A percentile compares a stretch with the other conserved stretches of the same genome.
phyloP scores from a whole-genome alignment of 1,284 basidiomycete genomes.

The Cutaneotrichosporon curvatum region DNA sequence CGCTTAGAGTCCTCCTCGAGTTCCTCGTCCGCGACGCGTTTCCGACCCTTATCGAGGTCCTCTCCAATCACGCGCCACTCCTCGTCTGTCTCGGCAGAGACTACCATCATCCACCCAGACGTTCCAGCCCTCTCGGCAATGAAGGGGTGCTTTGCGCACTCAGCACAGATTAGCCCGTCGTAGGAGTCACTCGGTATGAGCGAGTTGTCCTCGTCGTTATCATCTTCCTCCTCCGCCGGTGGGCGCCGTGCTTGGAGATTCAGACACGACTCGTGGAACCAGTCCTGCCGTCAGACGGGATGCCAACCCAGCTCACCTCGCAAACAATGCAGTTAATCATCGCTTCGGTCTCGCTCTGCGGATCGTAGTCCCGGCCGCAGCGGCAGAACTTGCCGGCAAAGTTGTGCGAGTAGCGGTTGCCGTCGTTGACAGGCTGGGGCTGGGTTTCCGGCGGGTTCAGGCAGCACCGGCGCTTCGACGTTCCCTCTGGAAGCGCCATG shows the following conservation, averaged over 20 bases:
- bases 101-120: slow-evolving; percentile 41
- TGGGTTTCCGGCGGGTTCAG: slow-evolving; percentile 31
- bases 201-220: slow-evolving; percentile 34
- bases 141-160: slow-evolving; percentile 22
- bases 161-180: slow-evolving; percentile 40
- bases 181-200: slow-evolving; percentile 40
- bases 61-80: slow-evolving; percentile 24
- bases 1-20: no score
- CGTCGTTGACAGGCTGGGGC: slow-evolving; percentile 28
- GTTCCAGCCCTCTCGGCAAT: slow-evolving; percentile 25
- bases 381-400: slow-evolving; percentile 42
- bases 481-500: slow-evolving; percentile 12
- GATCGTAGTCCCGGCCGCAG: slow-evolving; percentile 43
- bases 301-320: slow-evolving; percentile 28
- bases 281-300: slow-evolving; percentile 24
- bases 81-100: slow-evolving; percentile 16
- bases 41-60: neutral
- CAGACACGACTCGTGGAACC: slow-evolving; percentile 43
- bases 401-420: slow-evolving; percentile 38
- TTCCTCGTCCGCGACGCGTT: neutral
- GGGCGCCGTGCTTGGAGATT: slow-evolving; percentile 23
- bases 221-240: slow-evolving; percentile 24
- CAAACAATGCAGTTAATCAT: slow-evolving; percentile 45
- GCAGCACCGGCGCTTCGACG: slow-evolving; percentile 19
- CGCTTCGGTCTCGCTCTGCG: slow-evolving; percentile 42